phyloP scores from a whole-genome alignment of 2,329 filamentous ascomycete species.

The Phyllosticta citrichinensis region DNA sequence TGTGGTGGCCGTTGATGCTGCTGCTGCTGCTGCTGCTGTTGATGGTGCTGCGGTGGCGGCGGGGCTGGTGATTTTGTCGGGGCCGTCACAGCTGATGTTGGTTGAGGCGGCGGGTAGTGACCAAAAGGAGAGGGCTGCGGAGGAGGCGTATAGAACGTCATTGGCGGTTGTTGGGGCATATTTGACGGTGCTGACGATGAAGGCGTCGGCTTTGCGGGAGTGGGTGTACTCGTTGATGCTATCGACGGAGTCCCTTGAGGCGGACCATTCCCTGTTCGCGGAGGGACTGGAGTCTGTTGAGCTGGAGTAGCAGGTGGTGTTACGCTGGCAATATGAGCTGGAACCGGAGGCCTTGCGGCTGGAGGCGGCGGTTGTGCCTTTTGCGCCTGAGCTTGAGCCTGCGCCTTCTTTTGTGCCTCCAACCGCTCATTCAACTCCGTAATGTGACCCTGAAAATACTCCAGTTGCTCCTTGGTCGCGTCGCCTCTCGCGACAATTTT shows the following conservation, averaged over 20 bases:
- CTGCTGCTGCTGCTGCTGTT: conserved; percentile 44
- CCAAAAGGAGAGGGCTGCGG: conserved; percentile 1
- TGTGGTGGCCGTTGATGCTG: not conserved
- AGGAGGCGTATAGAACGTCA: conserved; percentile 8
- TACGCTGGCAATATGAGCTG: not conserved
- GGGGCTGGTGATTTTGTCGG: not conserved
- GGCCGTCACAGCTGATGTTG: not conserved
- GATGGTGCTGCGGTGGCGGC: conserved; percentile 26
- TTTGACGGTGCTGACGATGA: conserved; percentile 1
- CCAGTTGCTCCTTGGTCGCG: conserved; percentile 60
- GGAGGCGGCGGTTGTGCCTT: not conserved
- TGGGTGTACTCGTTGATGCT: not conserved
- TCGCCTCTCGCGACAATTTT: conserved; percentile 70
- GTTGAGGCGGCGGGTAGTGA: conserved; percentile 2
- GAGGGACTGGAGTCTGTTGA: not conserved
- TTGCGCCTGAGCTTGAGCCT: not conserved
- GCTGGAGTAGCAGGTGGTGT: not conserved
- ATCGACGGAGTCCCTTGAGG: not conserved
- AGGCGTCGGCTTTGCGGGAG: not conserved
- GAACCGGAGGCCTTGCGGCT: not conserved
- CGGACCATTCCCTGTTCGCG: not conserved
- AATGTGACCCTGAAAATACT: conserved; percentile 70
- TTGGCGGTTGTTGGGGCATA: conserved; percentile 9
- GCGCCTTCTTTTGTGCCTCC: conserved; percentile 27
- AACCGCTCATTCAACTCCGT: conserved; percentile 58